Evolutionary conservation across 1,139 yeast species (phyloP).

Genomic region (Blastobotrys persicus): DNA sequence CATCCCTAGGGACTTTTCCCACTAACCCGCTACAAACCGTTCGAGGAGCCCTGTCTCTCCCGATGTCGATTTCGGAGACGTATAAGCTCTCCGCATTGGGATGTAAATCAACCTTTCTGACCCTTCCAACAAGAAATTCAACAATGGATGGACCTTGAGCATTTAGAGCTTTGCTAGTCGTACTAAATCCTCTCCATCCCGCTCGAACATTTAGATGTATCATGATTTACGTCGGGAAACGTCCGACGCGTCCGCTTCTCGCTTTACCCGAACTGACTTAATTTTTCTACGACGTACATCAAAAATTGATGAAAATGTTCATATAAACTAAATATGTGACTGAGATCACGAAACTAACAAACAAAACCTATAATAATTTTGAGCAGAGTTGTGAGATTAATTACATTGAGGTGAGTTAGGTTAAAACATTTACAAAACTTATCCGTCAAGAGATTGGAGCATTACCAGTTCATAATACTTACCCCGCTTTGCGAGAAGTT

Average conservation of each 20-base stretch:
- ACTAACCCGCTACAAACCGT: slow-evolving; percentile 59
- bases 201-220: background rate
- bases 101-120: slow-evolving; percentile 45
- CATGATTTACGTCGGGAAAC: background rate
- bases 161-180: background rate
- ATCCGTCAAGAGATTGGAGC: slow-evolving; percentile 36
- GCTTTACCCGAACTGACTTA: no score
- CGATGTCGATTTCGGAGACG: slow-evolving; percentile 47
- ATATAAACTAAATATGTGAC: no score
- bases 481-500: slow-evolving; percentile 38
- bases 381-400: no score
- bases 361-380: no score
- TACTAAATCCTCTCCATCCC: background rate
- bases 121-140: slow-evolving; percentile 45
- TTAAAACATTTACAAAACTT: background rate
- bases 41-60: slow-evolving; percentile 13
- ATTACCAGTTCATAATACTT: slow-evolving; percentile 43
- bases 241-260: no score
- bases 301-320: no score
- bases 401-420: background rate
- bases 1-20: slow-evolving; percentile 47
- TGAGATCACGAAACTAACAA: no score
- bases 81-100: slow-evolving; percentile 54
- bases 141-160: slow-evolving; percentile 7
- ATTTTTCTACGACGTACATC: no score